Evolutionary conservation across 2,329 filamentous ascomycete species (phyloP), one percentile per base, ranked within the genome.

Genomic region (Trichoderma sp.): DNA sequence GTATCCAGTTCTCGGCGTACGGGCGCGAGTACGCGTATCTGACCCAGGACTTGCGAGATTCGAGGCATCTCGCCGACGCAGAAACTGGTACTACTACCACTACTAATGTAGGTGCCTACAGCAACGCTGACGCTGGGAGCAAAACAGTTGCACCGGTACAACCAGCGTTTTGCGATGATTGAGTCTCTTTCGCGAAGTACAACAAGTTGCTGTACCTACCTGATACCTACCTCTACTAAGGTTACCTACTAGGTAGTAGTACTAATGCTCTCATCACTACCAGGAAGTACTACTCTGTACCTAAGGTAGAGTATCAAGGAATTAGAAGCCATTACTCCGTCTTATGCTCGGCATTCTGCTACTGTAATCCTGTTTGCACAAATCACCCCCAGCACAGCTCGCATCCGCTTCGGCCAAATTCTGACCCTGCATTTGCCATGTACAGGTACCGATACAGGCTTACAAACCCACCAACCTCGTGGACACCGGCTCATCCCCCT

Each of bases 21-120:
- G 19, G 19, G 45, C 45, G 60, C 60, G 60, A 64, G 60, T 54
- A 64, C 48, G 60, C 60, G 60, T 64, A 54, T 64, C 35, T 64
- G 17, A n/a, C 35, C 42, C 17, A 27, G n/a, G 15, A 27, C 5
- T 54, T 34, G 60, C 60, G 50, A 64, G 35, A 64, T 64, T 64
- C 50, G 50, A 54, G 50, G 50, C 35, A 54, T n/a, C 60, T 39
- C 37, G 32, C 57, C 37, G 25, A 35, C 13, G 29, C 45, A 22
- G 25, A 22, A n/a, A n/a, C n/a, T n/a, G n/a, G n/a, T n/a, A n/a
- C n/a, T n/a, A n/a, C n/a, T n/a, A n/a, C n/a, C n/a, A n/a, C n/a
- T n/a, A n/a, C n/a, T n/a, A n/a, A n/a, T n/a, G n/a, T n/a, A n/a
- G n/a, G n/a, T n/a, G n/a, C n/a, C n/a, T 29, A 64, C 34, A 19